Base-by-base conservation (phyloP, 1,284 basidiomycete genomes). In the Microbotryum saponariae region DNA sequence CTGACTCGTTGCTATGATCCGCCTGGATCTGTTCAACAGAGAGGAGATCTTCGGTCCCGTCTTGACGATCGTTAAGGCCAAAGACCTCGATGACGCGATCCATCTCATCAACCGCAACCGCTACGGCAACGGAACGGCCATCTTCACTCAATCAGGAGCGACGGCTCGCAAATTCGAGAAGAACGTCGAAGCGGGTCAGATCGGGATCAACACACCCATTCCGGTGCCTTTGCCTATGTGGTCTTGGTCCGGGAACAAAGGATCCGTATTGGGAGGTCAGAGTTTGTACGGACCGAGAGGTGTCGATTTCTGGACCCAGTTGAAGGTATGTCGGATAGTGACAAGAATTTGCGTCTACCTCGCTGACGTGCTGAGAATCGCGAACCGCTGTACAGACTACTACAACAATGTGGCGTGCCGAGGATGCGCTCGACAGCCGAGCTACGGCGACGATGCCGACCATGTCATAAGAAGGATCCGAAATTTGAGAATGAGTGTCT, bases 41-140 rank as follows among this genome's bases (percentile, higher is more conserved):
- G 85, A 91, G 74, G 93, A 97, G 76, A 96, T 97, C 69, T 97
- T 97, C 71, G 94, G 93, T 3, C 94, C 94, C 4, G 93, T 87
- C 0, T 81, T 98, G 48, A 80, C 87, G 25, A 81, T 96, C 57
- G 75, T 97, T 68, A 80, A 83, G 59, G 89, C 87, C 7, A 85
- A 91, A 59, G 91, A 86, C 1, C 79, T 98, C 52, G 92, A 97
- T 69, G 90, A 97, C 69, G 94, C 92, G 23, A 82, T 97, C 64
- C 83, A 84, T 45, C 85, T 96, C 67, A 86, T 97, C 78, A 97
- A 97, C 77, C 77, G 79, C 59, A 97, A 96, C 78, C 82, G 78
- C 44, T 75, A 74, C 70, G 80, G 93, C 3, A 97, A 97, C 74
- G 94, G 93, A 33, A 85, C 91, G n/a, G 89, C 91, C 25, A 91